A percentile compares a stretch with the other conserved stretches of the same genome.
These are phyloP conservation scores for Pythium aphanidermatum DNA, from an alignment of 352 stramenopile species.

Conservation along the genomic window DNA sequence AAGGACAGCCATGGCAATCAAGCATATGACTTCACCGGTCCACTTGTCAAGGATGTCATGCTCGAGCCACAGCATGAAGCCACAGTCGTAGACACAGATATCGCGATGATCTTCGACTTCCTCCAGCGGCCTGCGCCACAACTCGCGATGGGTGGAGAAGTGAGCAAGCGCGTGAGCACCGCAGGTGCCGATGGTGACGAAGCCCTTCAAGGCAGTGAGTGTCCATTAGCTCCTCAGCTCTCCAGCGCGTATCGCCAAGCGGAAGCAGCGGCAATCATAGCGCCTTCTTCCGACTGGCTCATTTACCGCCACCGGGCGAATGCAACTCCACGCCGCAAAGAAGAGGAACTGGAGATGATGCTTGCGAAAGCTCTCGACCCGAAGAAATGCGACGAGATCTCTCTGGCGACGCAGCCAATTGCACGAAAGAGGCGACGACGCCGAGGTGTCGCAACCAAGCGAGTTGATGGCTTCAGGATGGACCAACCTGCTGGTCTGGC, in stretches of 20 bases:
- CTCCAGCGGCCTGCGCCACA: slow-evolving; percentile 12
- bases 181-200: too few relatives aligned
- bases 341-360: slow-evolving; percentile 40
- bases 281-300: slow-evolving; percentile 47
- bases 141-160: not conserved
- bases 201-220: too few relatives aligned
- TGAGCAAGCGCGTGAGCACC: too few relatives aligned
- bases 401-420: not conserved
- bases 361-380: slow-evolving; percentile 16
- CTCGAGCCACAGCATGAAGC: too few relatives aligned
- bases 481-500: too few relatives aligned
- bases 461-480: too few relatives aligned
- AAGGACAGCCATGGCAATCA: slow-evolving; percentile 5
- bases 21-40: not conserved
- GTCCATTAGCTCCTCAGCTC: too few relatives aligned
- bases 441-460: too few relatives aligned
- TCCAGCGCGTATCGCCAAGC: slow-evolving; percentile 7
- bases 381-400: slow-evolving; percentile 1
- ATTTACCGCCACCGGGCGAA: slow-evolving; percentile 48
- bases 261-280: slow-evolving; percentile 21
- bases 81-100: slow-evolving; percentile 9
- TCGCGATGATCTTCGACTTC: slow-evolving; percentile 22
- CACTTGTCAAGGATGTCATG: too few relatives aligned
- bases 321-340: slow-evolving; percentile 29
- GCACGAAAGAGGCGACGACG: not conserved